Conservation (phyloP, 2,329 filamentous ascomycete species). For the Claviceps capensis region DNA sequence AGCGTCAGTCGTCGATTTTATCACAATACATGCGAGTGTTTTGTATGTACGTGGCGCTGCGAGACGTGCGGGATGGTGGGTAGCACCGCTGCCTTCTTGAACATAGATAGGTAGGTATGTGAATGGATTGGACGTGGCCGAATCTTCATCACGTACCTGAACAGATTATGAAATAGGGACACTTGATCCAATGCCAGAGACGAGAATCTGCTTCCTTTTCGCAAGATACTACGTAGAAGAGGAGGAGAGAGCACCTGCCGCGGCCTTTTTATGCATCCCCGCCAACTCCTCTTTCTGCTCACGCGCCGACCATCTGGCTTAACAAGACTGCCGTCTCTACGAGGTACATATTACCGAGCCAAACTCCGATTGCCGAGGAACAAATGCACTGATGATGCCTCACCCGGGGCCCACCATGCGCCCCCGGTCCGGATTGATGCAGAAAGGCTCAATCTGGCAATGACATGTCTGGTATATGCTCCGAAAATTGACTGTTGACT, state of each 20-base stretch:
- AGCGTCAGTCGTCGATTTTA: not conserved
- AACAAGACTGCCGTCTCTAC: not conserved
- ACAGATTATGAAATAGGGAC: not conserved
- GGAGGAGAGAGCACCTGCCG: not conserved
- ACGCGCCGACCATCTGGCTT: not conserved
- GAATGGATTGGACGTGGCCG: not conserved
- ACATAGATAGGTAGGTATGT: not conserved
- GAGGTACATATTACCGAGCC: not conserved
- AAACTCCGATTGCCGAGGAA: conserved; percentile 1
- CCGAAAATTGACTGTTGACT: not conserved
- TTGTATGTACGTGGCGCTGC: not conserved
- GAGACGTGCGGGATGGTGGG: not conserved
- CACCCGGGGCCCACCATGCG: not conserved
- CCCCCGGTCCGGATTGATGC: not conserved
- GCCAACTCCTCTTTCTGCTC: not conserved
- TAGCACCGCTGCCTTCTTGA: not conserved
- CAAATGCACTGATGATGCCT: not conserved
- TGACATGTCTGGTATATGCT: not conserved
- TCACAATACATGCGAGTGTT: not conserved
- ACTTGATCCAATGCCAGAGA: not conserved
- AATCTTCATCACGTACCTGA: not conserved
- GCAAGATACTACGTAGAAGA: not conserved
- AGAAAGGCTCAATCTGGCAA: not conserved
- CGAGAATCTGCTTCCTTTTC: not conserved
- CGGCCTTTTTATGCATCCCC: conserved; percentile 2